These are phyloP conservation scores for Priceomyces carsonii DNA, from an alignment of 805 yeast genomes.

Conservation along the genomic window DNA sequence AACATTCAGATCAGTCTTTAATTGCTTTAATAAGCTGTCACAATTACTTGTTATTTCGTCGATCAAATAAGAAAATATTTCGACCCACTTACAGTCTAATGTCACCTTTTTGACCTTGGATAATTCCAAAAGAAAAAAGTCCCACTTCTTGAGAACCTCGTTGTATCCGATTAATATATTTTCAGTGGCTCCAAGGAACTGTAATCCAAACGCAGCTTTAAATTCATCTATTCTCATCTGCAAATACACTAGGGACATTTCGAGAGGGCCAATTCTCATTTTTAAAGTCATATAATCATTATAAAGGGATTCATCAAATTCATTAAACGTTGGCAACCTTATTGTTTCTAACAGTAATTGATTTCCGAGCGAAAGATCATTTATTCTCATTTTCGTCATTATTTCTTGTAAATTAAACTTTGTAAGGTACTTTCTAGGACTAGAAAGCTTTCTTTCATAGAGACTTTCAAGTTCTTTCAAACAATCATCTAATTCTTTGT, in stretches of 20 bases:
- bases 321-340: constrained; percentile 32
- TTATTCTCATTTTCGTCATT: constrained; percentile 23
- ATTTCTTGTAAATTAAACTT: constrained; percentile 19
- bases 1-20: constrained; percentile 18
- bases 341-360: constrained; percentile 17
- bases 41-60: constrained; percentile 35
- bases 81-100: constrained; percentile 58
- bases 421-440: constrained; percentile 16
- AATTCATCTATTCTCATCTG: constrained; percentile 52
- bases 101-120: constrained; percentile 43
- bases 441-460: constrained; percentile 17
- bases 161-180: constrained; percentile 40
- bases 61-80: constrained; percentile 49
- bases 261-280: constrained; percentile 48
- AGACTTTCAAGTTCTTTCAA: constrained; percentile 14
- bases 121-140: constrained; percentile 41
- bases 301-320: constrained; percentile 34
- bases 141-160: constrained; percentile 39
- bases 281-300: constrained; percentile 43
- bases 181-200: constrained; percentile 29
- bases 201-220: constrained; percentile 17
- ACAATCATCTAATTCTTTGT: constrained; percentile 27
- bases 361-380: constrained; percentile 14
- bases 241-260: constrained; percentile 51
- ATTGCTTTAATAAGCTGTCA: constrained; percentile 17